Conservation (phyloP, 2,329 filamentous ascomycete species). For the Aspergillus puulaauensis region DNA sequence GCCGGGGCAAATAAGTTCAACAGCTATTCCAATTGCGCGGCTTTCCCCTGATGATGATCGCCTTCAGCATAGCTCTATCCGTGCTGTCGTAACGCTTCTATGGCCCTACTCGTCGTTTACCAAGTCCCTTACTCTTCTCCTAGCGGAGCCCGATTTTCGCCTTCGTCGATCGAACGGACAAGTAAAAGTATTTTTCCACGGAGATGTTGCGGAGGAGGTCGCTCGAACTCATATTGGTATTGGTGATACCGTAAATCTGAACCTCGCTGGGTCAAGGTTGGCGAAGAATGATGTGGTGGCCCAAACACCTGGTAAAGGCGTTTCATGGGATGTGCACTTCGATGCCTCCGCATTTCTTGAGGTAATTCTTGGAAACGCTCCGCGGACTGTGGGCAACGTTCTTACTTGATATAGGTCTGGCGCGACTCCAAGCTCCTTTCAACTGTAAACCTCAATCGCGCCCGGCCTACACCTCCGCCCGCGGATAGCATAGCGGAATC, state of each 20-base stretch:
- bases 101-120: slow-evolving; percentile 88
- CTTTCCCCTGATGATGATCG: slow-evolving; percentile 37
- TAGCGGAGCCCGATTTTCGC: slow-evolving; percentile 82
- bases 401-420: slow-evolving; percentile 24
- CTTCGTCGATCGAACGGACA: slow-evolving; percentile 75
- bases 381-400: neutral
- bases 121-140: slow-evolving; percentile 70
- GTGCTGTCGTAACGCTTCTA: slow-evolving; percentile 76
- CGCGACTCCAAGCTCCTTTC: slow-evolving; percentile 24
- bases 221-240: slow-evolving; percentile 69
- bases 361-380: slow-evolving; percentile 17
- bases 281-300: slow-evolving; percentile 51
- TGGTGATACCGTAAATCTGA: slow-evolving; percentile 71
- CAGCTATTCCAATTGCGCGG: slow-evolving; percentile 39
- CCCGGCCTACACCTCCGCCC: slow-evolving; percentile 26
- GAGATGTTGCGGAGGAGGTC: slow-evolving; percentile 67
- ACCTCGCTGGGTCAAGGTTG: slow-evolving; percentile 69
- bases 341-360: slow-evolving; percentile 35
- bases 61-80: slow-evolving; percentile 45
- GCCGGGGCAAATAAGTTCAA: slow-evolving; percentile 24
- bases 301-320: slow-evolving; percentile 56
- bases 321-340: slow-evolving; percentile 59
- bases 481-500: slow-evolving; percentile 19
- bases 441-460: slow-evolving; percentile 54
- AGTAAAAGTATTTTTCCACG: slow-evolving; percentile 73